These are phyloP conservation scores for Neurospora tetraspora DNA, from an alignment of 495 filamentous ascomycete species.

Conservation along the genomic window DNA sequence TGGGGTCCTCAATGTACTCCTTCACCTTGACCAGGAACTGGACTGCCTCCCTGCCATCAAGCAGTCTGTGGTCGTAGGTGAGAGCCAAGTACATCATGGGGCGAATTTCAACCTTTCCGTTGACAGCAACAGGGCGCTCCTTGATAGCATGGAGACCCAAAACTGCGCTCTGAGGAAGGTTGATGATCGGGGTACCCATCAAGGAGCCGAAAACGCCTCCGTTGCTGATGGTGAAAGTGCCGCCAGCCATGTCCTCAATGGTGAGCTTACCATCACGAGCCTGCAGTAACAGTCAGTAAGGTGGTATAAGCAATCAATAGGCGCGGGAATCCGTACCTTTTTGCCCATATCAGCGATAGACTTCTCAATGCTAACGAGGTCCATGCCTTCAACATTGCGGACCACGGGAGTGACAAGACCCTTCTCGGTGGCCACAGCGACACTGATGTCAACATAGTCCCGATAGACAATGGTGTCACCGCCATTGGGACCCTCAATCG, in stretches of 20 bases:
- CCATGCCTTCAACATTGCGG: slow-evolving; percentile 80
- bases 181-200: slow-evolving; percentile 99
- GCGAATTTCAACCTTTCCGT: slow-evolving; percentile 86
- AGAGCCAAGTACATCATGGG: slow-evolving; percentile 99
- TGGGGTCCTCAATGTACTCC: slow-evolving; percentile 95
- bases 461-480: slow-evolving; percentile 97
- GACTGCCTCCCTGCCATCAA: slow-evolving; percentile 92
- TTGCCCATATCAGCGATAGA: slow-evolving; percentile 88
- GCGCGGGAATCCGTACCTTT: slow-evolving; percentile 50
- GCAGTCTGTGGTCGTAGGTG: slow-evolving; percentile 91
- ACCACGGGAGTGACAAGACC: slow-evolving; percentile 95
- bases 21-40: slow-evolving; percentile 98
- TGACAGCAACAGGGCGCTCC: slow-evolving; percentile 79
- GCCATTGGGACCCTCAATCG: slow-evolving; percentile 88
- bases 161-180: slow-evolving; percentile 90
- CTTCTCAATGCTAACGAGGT: slow-evolving; percentile 82
- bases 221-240: slow-evolving; percentile 98
- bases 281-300: slow-evolving; percentile 32
- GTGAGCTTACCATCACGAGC: slow-evolving; percentile 94
- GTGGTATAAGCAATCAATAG: background rate
- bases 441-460: slow-evolving; percentile 96
- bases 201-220: slow-evolving; percentile 59
- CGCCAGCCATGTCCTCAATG: slow-evolving; percentile 98
- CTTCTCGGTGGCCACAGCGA: slow-evolving; percentile 96
- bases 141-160: slow-evolving; percentile 97